Percentiles rank a stretch among this genome's conserved stretches.
These are phyloP conservation scores for Trichoderma atrobrunneum DNA, from an alignment of 2,329 filamentous ascomycete species.

Conservation along the genomic window DNA sequence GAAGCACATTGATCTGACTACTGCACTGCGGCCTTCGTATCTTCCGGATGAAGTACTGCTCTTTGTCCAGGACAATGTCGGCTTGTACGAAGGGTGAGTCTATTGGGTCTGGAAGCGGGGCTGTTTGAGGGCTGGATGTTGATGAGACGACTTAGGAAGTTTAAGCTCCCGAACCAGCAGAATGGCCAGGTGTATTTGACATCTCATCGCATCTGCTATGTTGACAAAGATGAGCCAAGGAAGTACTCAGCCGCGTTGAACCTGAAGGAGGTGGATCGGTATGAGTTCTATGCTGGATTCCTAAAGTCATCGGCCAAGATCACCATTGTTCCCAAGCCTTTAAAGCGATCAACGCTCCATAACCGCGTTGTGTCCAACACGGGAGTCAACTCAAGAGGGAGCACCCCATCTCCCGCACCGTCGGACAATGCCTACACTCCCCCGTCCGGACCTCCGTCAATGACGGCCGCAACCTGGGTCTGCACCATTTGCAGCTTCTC, in stretches of 20 bases:
- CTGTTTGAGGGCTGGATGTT: background rate
- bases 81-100: slow-evolving; percentile 91
- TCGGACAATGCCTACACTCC: slow-evolving; percentile 43
- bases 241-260: slow-evolving; percentile 82
- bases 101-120: background rate
- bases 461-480: slow-evolving; percentile 78
- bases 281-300: slow-evolving; percentile 91
- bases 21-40: slow-evolving; percentile 88
- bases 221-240: slow-evolving; percentile 82
- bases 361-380: slow-evolving; percentile 50
- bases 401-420: slow-evolving; percentile 46
- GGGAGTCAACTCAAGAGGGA: slow-evolving; percentile 45
- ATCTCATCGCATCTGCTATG: slow-evolving; percentile 92
- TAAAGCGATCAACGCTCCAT: slow-evolving; percentile 62
- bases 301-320: slow-evolving; percentile 94
- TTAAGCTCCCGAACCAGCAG: slow-evolving; percentile 90
- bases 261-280: slow-evolving; percentile 84
- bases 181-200: slow-evolving; percentile 96
- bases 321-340: slow-evolving; percentile 78
- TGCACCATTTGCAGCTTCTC: slow-evolving; percentile 95
- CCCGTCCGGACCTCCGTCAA: slow-evolving; percentile 41
- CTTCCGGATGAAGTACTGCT: slow-evolving; percentile 90
- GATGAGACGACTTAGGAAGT: slow-evolving; percentile 63
- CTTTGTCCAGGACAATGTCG: slow-evolving; percentile 96
- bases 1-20: slow-evolving; percentile 92